Percentiles rank a stretch among this genome's conserved stretches.
These are phyloP conservation scores for Globisporangium spinosum DNA, from an alignment of 352 stramenopile genomes.

Conservation along the genomic window DNA sequence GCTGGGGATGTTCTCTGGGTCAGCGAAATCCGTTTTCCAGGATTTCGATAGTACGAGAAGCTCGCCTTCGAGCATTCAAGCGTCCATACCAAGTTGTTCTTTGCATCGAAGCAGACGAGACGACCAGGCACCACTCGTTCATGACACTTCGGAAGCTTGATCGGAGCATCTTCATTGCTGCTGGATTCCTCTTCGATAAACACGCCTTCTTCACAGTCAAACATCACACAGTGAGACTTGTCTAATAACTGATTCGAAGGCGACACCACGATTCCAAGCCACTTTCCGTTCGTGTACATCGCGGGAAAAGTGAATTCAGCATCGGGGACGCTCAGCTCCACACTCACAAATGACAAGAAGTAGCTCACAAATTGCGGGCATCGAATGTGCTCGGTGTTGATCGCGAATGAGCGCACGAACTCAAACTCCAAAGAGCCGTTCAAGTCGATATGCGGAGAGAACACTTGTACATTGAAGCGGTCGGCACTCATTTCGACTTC, in stretches of 20 bases:
- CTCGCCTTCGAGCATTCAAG: conserved; percentile 30
- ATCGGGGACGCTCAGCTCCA: conserved; percentile 25
- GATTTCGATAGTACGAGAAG: conserved; percentile 39
- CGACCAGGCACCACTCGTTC: conserved; percentile 22
- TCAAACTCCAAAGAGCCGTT: conserved; percentile 18
- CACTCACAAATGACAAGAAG: conserved; percentile 34
- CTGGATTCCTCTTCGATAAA: conserved; percentile 5
- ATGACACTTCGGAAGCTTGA: conserved; percentile 21
- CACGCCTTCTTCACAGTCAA: conserved; percentile 41
- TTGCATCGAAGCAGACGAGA: conserved; percentile 47
- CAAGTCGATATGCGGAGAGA: conserved; percentile 18
- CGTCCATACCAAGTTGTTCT: conserved; percentile 44
- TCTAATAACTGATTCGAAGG: conserved; percentile 13
- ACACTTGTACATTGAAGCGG: conserved; percentile 38
- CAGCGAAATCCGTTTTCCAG: conserved; percentile 36
- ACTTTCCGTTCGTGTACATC: conserved; percentile 42
- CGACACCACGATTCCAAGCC: conserved; percentile 29
- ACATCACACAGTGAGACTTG: conserved; percentile 38
- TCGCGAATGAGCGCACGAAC: conserved; percentile 27
- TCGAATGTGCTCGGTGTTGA: conserved; percentile 38
- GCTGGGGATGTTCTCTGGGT: conserved; percentile 23
- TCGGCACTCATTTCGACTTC: conserved; percentile 41
- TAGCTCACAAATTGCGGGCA: conserved; percentile 33
- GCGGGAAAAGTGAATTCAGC: conserved; percentile 22
- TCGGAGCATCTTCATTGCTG: background rate